A percentile compares a stretch with the other conserved stretches of the same genome.
Evolutionary conservation across 75 land plant genomes (phyloP).

Genomic region (Isoetes taiwanensis): DNA sequence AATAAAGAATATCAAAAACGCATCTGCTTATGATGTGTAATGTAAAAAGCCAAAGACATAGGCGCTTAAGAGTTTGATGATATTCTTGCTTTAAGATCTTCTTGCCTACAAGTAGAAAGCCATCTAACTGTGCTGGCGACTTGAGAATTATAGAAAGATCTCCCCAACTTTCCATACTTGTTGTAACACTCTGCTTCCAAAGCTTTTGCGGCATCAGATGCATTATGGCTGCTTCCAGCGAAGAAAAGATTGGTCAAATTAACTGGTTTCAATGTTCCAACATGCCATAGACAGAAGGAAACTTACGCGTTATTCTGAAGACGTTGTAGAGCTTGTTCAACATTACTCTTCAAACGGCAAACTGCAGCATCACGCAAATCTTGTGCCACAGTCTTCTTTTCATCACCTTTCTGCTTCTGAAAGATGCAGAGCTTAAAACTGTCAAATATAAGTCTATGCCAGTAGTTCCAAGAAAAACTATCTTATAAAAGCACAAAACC

Average conservation of each 20-base stretch:
- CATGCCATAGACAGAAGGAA: too few species aligned
- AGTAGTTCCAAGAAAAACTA: background rate
- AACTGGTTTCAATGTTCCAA: too few species aligned
- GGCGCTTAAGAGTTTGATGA: too few species aligned
- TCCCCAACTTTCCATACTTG: slow-evolving; percentile 66
- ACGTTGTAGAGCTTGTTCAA: slow-evolving; percentile 44
- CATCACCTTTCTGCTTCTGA: slow-evolving; percentile 2
- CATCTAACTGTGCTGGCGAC: slow-evolving; percentile 80
- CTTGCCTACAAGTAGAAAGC: slow-evolving; percentile 35
- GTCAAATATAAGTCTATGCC: slow-evolving; percentile 5
- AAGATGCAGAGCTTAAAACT: background rate
- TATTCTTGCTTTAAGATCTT: slow-evolving; percentile 28
- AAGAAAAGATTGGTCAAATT: too few species aligned
- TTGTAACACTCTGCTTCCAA: slow-evolving; percentile 66
- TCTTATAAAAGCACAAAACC: slow-evolving; percentile 14
- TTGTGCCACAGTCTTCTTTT: slow-evolving; percentile 16
- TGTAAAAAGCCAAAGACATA: too few species aligned
- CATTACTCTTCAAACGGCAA: slow-evolving; percentile 32
- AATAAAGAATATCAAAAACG: too few species aligned
- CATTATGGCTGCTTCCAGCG: slow-evolving; percentile 29
- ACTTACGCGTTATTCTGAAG: slow-evolving; percentile 7
- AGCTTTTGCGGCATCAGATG: slow-evolving; percentile 18
- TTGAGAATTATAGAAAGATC: slow-evolving; percentile 74
- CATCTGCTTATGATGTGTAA: too few species aligned
- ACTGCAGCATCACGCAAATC: slow-evolving; percentile 37